phyloP scores from a whole-genome alignment of 1,284 basidiomycete genomes.

The Takashimella koratensis region DNA sequence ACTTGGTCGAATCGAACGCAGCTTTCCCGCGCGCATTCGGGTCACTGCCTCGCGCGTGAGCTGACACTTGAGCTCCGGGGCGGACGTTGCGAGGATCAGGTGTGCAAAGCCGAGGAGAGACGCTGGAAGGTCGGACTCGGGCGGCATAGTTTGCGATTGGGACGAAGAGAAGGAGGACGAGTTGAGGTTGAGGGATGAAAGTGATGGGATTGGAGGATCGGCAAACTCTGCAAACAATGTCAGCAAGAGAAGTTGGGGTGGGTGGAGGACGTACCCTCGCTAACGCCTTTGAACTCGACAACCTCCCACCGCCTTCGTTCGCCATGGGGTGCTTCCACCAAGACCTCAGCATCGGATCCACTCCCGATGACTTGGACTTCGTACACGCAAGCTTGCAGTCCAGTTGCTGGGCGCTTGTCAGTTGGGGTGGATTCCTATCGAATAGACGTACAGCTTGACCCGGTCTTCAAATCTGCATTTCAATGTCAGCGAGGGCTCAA shows the following conservation, averaged over 20 bases:
- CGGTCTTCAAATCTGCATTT: conserved; percentile 50
- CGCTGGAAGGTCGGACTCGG: conserved; percentile 25
- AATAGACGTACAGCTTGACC: conserved; percentile 60
- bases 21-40: conserved; percentile 33
- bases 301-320: conserved; percentile 58
- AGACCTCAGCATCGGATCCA: conserved; percentile 54
- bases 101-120: conserved; percentile 47
- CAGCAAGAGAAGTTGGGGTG: background rate
- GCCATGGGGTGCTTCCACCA: conserved; percentile 61
- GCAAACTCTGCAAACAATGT: conserved; percentile 58
- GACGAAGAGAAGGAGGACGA: background rate
- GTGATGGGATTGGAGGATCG: conserved; percentile 57
- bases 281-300: conserved; percentile 72
- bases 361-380: conserved; percentile 57
- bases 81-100: conserved; percentile 45
- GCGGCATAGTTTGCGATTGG: conserved; percentile 11
- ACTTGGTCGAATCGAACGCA: conserved; percentile 36
- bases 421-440: too few species aligned
- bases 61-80: conserved; percentile 45
- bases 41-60: conserved; percentile 41
- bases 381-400: conserved; percentile 74
- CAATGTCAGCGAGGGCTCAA: too few species aligned
- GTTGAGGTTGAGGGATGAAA: too few species aligned
- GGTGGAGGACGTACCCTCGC: conserved; percentile 59
- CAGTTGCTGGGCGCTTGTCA: conserved; percentile 62